These are phyloP conservation scores for Solanum hybrid DNA, from an alignment of 305 asterid species.

Conservation along the genomic window DNA sequence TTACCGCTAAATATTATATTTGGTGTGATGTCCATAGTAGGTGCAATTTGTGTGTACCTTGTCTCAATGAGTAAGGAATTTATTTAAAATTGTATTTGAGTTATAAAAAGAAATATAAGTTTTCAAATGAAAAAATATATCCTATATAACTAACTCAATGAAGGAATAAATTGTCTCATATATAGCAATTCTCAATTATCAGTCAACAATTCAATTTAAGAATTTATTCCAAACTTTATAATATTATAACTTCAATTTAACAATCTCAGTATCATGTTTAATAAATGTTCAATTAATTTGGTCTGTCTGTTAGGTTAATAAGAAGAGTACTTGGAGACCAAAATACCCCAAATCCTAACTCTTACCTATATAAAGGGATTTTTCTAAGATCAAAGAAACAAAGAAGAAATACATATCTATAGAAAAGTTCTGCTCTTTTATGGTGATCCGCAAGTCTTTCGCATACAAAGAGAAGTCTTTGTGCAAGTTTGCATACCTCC, in stretches of 20 bases:
- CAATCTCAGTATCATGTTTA: not conserved
- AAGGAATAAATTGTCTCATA: not conserved
- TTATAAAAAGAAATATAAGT: no score
- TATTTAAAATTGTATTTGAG: not conserved
- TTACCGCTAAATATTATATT: no score
- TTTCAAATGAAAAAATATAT: not conserved
- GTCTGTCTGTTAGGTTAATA: not conserved
- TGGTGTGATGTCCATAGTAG: not conserved
- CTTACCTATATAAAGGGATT: not conserved
- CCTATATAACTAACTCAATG: not conserved
- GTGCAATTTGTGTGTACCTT: not conserved
- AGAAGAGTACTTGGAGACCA: not conserved
- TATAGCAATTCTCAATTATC: not conserved
- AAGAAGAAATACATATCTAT: not conserved
- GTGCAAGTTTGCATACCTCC: not conserved
- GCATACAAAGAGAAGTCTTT: no score
- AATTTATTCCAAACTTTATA: no score
- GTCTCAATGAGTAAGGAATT: not conserved
- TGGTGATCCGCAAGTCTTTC: not conserved
- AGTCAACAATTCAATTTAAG: not conserved
- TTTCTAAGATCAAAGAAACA: not conserved
- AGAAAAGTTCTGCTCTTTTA: not conserved
- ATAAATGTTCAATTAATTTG: not conserved
- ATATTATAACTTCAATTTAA: not conserved
- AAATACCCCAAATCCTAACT: not conserved